phyloP scores from a whole-genome alignment of 805 yeast genomes.

The Scheffersomyces lignosus region DNA sequence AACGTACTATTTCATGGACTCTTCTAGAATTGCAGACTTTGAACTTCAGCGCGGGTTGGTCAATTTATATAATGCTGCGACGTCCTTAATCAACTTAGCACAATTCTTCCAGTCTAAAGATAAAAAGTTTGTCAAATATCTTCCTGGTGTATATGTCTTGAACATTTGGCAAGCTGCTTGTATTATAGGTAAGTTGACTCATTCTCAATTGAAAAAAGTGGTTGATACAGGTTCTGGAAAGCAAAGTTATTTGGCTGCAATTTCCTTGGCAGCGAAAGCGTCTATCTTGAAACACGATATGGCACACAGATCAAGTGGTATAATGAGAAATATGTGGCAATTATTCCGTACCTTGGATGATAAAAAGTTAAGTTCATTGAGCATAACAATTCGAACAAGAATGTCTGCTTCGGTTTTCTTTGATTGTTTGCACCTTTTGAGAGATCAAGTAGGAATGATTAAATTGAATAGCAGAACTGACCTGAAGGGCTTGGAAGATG shows the following conservation, averaged over 20 bases:
- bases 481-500: conserved; percentile 19
- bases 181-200: conserved; percentile 73
- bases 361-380: conserved; percentile 38
- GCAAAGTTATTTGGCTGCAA: conserved; percentile 64
- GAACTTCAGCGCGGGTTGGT: conserved; percentile 75
- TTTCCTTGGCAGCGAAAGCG: conserved; percentile 68
- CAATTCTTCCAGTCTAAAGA: conserved; percentile 58
- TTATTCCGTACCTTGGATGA: conserved; percentile 69
- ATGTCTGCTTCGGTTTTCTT: conserved; percentile 93
- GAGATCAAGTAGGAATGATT: conserved; percentile 88
- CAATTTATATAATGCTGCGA: conserved; percentile 76
- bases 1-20: conserved; percentile 79
- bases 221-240: conserved; percentile 74
- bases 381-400: conserved; percentile 70
- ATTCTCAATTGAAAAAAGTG: conserved; percentile 67
- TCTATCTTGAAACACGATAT: conserved; percentile 89
- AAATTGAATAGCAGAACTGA: conserved; percentile 46
- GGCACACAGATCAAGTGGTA: conserved; percentile 89
- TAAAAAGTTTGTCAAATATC: conserved; percentile 64
- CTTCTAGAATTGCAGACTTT: conserved; percentile 47
- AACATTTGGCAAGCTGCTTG: conserved; percentile 92
- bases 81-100: conserved; percentile 68
- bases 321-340: conserved; percentile 93
- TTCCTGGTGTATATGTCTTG: conserved; percentile 81
- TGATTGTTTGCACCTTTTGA: conserved; percentile 80